Evolutionary conservation across 768 basidiomycete species (phyloP).

Genomic region (Xerocomellus amylosporus): DNA sequence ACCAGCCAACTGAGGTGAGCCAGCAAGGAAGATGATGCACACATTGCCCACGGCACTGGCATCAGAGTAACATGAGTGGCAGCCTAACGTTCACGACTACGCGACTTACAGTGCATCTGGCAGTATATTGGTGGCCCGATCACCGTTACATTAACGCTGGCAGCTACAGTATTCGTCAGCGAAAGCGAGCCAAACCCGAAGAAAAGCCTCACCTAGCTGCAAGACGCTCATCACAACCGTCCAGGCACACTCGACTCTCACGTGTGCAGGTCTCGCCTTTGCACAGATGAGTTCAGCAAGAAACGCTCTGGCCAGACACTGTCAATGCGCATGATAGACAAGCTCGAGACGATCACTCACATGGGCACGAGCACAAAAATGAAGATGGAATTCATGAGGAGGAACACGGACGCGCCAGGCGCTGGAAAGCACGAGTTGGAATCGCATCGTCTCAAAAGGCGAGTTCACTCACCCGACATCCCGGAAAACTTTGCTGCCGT

Average conservation of each 20-base stretch:
- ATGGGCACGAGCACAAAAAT: conserved; percentile 29
- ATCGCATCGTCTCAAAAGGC: background rate
- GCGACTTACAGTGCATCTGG: conserved; percentile 33
- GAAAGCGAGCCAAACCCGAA: background rate
- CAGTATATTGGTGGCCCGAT: conserved; percentile 41
- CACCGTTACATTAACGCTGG: conserved; percentile 47
- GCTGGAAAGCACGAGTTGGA: conserved; percentile 29
- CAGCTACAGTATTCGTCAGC: conserved; percentile 35
- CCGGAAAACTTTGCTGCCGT: conserved; percentile 36
- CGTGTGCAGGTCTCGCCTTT: conserved; percentile 38
- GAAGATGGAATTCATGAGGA: conserved; percentile 46
- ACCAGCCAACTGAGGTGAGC: conserved; percentile 48
- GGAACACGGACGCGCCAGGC: conserved; percentile 46
- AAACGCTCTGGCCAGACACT: conserved; percentile 21
- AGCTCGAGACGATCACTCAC: conserved; percentile 25
- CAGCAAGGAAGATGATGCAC: conserved; percentile 48
- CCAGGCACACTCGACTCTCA: conserved; percentile 58
- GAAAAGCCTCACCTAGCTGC: conserved; percentile 46
- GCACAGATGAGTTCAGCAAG: conserved; percentile 38
- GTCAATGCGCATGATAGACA: background rate
- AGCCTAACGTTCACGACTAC: background rate
- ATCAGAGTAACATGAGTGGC: conserved; percentile 5
- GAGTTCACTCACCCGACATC: conserved; percentile 35
- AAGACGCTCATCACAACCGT: conserved; percentile 45
- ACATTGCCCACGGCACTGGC: conserved; percentile 41